Evolutionary conservation across 768 basidiomycete species (phyloP).

Genomic region (Suillus weaverae): DNA sequence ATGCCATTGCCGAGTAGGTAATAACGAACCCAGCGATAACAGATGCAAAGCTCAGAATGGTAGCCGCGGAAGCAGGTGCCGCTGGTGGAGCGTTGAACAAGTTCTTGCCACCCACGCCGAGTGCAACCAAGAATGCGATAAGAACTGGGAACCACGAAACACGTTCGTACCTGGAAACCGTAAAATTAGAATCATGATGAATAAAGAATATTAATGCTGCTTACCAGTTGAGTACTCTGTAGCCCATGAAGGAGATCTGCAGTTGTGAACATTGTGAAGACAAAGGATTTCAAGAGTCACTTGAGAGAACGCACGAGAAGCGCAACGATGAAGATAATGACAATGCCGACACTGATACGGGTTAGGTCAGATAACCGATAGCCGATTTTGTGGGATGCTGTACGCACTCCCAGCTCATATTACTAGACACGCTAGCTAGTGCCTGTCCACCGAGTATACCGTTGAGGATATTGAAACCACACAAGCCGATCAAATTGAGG

Average conservation of each 20-base stretch:
- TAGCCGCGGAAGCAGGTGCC: constrained; percentile 52
- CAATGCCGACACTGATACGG: constrained; percentile 68
- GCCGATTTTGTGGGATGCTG: constrained; percentile 8
- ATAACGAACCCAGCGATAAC: constrained; percentile 74
- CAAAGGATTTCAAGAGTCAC: constrained; percentile 1
- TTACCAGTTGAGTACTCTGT: constrained; percentile 61
- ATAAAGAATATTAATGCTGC: constrained; percentile 6
- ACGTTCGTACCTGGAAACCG: constrained; percentile 60
- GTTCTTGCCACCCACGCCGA: constrained; percentile 75
- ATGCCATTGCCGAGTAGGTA: constrained; percentile 58
- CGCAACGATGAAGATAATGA: constrained; percentile 69
- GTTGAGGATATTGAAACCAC: constrained; percentile 67
- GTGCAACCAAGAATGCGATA: constrained; percentile 67
- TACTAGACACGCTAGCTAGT: constrained; percentile 54
- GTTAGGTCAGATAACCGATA: constrained; percentile 10
- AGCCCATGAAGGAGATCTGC: constrained; percentile 67
- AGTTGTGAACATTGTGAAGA: constrained; percentile 4
- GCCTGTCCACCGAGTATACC: constrained; percentile 71
- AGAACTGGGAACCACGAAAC: constrained; percentile 77
- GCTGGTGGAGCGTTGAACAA: constrained; percentile 48
- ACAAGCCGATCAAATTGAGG: constrained; percentile 58
- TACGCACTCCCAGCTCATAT: constrained; percentile 51
- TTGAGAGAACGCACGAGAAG: constrained; percentile 46
- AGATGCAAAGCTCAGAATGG: constrained; percentile 65
- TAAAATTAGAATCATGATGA: not conserved